Percentiles rank a stretch among this genome's conserved stretches.
Evolutionary conservation across 148 eudicot genomes (phyloP).

Genomic region (Camellia japonica): DNA sequence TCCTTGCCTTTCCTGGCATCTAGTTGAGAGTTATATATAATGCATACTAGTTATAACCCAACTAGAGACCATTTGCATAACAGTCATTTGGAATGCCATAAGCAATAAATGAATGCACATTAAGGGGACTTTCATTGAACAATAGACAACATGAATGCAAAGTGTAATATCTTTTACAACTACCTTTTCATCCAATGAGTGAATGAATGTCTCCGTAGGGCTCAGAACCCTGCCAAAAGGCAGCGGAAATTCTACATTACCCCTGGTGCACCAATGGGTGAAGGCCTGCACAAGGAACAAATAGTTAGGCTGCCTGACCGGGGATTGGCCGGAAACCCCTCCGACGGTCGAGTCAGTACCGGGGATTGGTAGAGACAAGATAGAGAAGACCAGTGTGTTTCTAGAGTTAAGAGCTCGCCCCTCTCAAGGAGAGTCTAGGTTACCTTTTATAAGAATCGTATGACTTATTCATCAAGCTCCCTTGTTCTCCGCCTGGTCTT

Average conservation of each 20-base stretch:
- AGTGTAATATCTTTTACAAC: neutral
- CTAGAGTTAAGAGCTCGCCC: too few relatives aligned
- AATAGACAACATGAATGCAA: neutral
- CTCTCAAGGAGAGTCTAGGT: too few relatives aligned
- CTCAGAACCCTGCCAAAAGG: slow-evolving; percentile 83
- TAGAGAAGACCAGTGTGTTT: too few relatives aligned
- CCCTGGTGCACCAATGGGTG: too few relatives aligned
- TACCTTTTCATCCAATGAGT: slow-evolving; percentile 74
- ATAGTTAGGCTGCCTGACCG: too few relatives aligned
- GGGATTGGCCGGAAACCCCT: too few relatives aligned
- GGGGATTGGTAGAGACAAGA: too few relatives aligned
- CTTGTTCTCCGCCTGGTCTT: too few relatives aligned
- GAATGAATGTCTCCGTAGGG: slow-evolving; percentile 71
- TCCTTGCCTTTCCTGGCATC: neutral
- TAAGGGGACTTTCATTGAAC: neutral
- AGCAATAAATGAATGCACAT: neutral
- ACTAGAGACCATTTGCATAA: neutral
- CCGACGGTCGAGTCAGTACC: too few relatives aligned
- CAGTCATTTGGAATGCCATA: neutral
- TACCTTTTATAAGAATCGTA: too few relatives aligned
- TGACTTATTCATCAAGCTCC: too few relatives aligned
- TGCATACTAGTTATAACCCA: neutral
- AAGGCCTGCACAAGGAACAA: too few relatives aligned
- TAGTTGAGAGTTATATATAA: neutral
- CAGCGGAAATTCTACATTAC: slow-evolving; percentile 69